These are phyloP conservation scores for Eudorina sp. DNA, from an alignment of 139 green algal species.

Conservation along the genomic window DNA sequence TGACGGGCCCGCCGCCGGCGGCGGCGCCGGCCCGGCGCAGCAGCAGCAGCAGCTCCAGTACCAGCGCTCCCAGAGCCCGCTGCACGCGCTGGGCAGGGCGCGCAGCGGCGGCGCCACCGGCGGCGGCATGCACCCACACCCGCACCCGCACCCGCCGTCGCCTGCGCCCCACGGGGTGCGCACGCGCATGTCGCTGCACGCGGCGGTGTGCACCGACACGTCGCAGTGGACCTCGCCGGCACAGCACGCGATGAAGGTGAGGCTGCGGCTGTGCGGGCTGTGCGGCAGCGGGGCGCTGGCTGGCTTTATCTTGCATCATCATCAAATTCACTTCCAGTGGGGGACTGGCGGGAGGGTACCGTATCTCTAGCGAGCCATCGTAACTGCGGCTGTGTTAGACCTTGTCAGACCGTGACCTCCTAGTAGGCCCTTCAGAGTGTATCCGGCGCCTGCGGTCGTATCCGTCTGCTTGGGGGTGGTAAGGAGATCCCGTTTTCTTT, in stretches of 20 bases:
- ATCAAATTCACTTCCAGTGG: too few species aligned
- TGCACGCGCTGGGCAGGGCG: not conserved
- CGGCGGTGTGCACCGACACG: not conserved
- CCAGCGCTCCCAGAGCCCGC: not conserved
- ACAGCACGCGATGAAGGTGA: slow-evolving; percentile 18
- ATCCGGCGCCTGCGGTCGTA: too few species aligned
- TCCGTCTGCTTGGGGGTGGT: too few species aligned
- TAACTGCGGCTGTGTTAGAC: too few species aligned
- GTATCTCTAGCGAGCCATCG: too few species aligned
- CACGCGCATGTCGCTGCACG: slow-evolving; percentile 8
- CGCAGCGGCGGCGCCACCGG: not conserved
- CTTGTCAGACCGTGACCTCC: too few species aligned
- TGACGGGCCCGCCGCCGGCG: not conserved
- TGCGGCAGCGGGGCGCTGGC: too few species aligned
- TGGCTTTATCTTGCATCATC: too few species aligned
- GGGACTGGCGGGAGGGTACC: too few species aligned
- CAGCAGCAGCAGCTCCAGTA: not conserved
- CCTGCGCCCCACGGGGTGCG: slow-evolving; percentile 7
- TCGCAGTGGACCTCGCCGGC: not conserved
- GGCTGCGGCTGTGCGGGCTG: too few species aligned
- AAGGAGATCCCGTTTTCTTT: too few species aligned
- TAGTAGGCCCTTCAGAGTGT: too few species aligned
- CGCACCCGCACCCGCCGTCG: not conserved
- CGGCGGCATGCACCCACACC: not conserved
- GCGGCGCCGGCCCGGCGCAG: not conserved